Percentiles rank a stretch among this genome's conserved stretches.
These are phyloP conservation scores for Chytriomyces sp. DNA, from an alignment of 192 early-diverging fungal genomes.

Conservation along the genomic window DNA sequence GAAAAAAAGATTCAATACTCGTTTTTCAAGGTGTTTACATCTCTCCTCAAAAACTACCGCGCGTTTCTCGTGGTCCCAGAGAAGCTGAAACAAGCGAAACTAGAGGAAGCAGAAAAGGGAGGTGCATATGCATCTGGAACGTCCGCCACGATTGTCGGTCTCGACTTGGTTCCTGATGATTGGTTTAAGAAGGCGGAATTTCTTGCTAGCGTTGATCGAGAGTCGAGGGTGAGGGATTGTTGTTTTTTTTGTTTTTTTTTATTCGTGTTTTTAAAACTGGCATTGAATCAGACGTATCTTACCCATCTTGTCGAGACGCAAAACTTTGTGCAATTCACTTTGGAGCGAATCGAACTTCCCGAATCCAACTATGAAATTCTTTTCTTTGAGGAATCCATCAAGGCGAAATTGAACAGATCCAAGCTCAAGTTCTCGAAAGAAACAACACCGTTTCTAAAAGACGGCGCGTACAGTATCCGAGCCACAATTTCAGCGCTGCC, in stretches of 20 bases:
- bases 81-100: constrained; percentile 29
- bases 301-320: constrained; percentile 72
- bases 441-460: constrained; percentile 59
- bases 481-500: constrained; percentile 40
- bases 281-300: constrained; percentile 60
- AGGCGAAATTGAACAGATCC: constrained; percentile 78
- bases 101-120: constrained; percentile 24
- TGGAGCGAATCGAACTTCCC: constrained; percentile 69
- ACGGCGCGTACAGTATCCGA: constrained; percentile 50
- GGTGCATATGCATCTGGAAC: background rate
- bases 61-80: constrained; percentile 55
- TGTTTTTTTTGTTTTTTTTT: constrained; percentile 25
- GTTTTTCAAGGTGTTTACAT: constrained; percentile 78
- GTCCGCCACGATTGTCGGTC: constrained; percentile 33
- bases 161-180: constrained; percentile 47
- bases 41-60: constrained; percentile 74
- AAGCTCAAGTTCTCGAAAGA: constrained; percentile 76
- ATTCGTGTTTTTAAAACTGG: background rate
- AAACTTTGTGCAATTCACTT: constrained; percentile 78
- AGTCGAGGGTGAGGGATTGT: constrained; percentile 49
- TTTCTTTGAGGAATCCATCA: constrained; percentile 84
- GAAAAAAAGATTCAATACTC: constrained; percentile 68
- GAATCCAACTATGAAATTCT: constrained; percentile 71
- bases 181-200: constrained; percentile 70
- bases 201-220: constrained; percentile 60